A percentile compares a stretch with the other conserved stretches of the same genome.
Conservation (phyloP, 2,329 filamentous ascomycete genomes). For the Magnaporthales sp. region DNA sequence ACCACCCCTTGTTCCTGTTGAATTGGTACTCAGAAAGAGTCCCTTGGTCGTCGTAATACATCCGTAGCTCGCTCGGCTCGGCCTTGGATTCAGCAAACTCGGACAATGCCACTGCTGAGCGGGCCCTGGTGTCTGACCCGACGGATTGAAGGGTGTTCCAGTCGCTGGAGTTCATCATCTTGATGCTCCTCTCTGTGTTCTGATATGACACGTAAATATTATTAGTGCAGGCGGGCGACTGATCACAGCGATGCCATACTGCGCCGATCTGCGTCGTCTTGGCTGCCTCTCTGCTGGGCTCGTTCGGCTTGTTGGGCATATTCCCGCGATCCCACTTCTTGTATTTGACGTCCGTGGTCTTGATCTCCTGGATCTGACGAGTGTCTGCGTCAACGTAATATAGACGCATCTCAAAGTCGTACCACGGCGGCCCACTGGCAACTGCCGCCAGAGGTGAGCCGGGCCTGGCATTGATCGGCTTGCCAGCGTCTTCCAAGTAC, state of each 20-base stretch:
- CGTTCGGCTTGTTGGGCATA: background rate
- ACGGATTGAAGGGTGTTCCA: background rate
- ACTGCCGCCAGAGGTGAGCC: conserved; percentile 1
- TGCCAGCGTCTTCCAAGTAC: background rate
- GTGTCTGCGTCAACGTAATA: background rate
- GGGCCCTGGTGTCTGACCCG: background rate
- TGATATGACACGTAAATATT: background rate
- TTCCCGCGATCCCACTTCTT: background rate
- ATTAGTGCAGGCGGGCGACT: background rate
- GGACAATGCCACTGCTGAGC: background rate
- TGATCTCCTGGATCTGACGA: background rate
- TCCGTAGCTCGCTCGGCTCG: background rate
- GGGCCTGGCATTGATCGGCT: background rate
- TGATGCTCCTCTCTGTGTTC: background rate
- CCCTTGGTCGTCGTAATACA: background rate
- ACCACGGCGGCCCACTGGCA: background rate
- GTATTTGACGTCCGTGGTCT: background rate
- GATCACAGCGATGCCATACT: background rate
- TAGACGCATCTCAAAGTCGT: conserved; percentile 1
- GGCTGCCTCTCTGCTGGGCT: background rate
- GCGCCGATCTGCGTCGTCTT: background rate
- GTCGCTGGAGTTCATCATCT: conserved; percentile 2
- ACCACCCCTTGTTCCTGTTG: background rate
- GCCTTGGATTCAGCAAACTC: background rate
- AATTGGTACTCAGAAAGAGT: background rate